A percentile compares a stretch with the other conserved stretches of the same genome.
Conservation (phyloP, 352 stramenopile species). For the Phytopythium aichiense region DNA sequence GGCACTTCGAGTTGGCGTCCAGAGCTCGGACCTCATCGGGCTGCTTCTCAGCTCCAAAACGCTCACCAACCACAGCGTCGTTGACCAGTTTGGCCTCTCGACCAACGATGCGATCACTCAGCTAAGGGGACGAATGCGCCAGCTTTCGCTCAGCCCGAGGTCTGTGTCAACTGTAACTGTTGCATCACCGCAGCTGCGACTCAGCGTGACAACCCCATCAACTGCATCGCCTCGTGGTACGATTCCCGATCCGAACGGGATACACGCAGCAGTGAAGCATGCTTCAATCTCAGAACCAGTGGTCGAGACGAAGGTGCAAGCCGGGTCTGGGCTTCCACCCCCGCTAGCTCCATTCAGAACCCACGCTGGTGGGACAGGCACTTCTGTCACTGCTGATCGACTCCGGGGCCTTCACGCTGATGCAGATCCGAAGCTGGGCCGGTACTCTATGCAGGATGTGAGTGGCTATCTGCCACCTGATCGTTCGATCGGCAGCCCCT, state of each 20-base stretch:
- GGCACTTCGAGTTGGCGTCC: conserved; percentile 15
- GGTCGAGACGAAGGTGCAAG: background rate
- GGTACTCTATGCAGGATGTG: conserved; percentile 2
- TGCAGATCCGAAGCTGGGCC: background rate
- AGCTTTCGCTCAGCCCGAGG: too few species aligned
- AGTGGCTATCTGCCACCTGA: background rate
- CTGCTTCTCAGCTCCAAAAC: conserved; percentile 9
- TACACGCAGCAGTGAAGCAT: background rate
- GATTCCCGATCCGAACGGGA: background rate
- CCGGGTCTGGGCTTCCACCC: background rate
- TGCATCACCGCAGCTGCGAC: background rate
- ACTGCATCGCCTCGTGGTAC: background rate
- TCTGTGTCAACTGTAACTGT: background rate
- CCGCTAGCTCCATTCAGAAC: background rate
- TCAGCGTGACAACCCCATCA: background rate
- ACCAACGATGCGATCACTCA: conserved; percentile 20
- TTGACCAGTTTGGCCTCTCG: conserved; percentile 35
- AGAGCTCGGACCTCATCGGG: conserved; percentile 12
- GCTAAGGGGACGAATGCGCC: conserved; percentile 9
- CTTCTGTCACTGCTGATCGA: background rate
- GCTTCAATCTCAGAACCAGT: background rate
- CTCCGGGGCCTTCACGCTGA: background rate
- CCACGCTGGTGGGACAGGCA: background rate
- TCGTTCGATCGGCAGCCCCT: conserved; percentile 6
- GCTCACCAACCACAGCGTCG: conserved; percentile 11